These are phyloP conservation scores for Cichorium intybus DNA, from an alignment of 140 eudicot genomes.

Conservation along the genomic window DNA sequence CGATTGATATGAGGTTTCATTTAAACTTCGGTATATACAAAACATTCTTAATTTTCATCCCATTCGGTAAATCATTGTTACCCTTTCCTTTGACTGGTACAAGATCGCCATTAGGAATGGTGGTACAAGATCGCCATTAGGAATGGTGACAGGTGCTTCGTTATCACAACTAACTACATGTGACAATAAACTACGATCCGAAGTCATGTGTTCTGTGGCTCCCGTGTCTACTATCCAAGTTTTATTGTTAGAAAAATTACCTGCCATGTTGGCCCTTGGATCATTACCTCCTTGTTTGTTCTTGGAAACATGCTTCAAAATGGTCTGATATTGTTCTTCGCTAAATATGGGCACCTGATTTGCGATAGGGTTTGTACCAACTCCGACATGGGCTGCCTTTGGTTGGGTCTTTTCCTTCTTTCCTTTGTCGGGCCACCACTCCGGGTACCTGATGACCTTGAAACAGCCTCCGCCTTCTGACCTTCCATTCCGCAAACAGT, in stretches of 20 bases:
- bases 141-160: not conserved
- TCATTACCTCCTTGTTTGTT: not conserved
- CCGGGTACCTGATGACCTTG: no score
- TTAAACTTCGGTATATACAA: not conserved
- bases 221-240: no score
- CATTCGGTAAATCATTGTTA: not conserved
- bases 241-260: not conserved
- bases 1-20: not conserved
- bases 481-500: no score
- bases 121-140: no score
- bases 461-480: no score
- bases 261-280: not conserved
- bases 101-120: not conserved
- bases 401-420: no score
- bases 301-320: not conserved
- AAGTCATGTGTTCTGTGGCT: not conserved
- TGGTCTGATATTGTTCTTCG: not conserved
- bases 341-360: no score
- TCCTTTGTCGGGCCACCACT: no score
- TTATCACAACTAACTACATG: not conserved
- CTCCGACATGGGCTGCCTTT: no score
- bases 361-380: no score
- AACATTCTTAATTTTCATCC: not conserved
- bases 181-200: not conserved
- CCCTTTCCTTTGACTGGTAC: not conserved